Percentiles rank a stretch among this genome's conserved stretches.
Conservation (phyloP, 129 eudicot species). For the Rutidosis leptorrhynchoides region DNA sequence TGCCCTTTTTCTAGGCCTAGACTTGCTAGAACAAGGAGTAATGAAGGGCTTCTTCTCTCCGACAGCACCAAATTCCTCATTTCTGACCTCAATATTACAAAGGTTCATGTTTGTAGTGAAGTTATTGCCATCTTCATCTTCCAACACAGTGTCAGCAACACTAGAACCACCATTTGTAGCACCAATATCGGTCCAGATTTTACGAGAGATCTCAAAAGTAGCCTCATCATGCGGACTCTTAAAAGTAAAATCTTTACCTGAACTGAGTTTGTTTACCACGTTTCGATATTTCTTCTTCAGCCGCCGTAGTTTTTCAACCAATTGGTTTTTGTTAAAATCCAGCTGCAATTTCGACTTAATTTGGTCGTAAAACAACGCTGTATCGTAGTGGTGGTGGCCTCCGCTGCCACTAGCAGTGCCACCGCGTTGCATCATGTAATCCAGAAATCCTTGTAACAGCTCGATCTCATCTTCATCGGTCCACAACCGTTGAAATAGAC, state of each 20-base stretch:
- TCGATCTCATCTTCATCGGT: conserved; percentile 92
- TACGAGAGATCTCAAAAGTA: conserved; percentile 67
- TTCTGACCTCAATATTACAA: no score
- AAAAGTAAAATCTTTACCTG: conserved; percentile 69
- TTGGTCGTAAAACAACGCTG: conserved; percentile 88
- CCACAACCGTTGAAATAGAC: conserved; percentile 83
- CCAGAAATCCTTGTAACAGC: conserved; percentile 74
- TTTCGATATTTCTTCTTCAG: conserved; percentile 89
- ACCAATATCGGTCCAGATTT: conserved; percentile 44
- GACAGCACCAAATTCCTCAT: no score
- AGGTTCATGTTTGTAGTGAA: no score
- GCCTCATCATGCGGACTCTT: conserved; percentile 81
- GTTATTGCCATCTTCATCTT: no score
- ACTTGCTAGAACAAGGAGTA: no score
- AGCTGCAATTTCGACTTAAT: conserved; percentile 72
- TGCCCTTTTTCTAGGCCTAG: no score
- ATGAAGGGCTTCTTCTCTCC: no score
- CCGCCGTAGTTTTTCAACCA: conserved; percentile 79
- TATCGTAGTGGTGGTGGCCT: conserved; percentile 75
- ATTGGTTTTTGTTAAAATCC: conserved; percentile 76
- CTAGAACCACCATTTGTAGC: conserved; percentile 20
- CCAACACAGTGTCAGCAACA: no score
- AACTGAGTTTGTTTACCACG: conserved; percentile 49
- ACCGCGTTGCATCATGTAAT: conserved; percentile 48
- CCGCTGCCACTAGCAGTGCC: conserved; percentile 9